A percentile compares a stretch with the other conserved stretches of the same genome.
Conservation (phyloP, 495 filamentous ascomycete species). For the Glonium stellatum region DNA sequence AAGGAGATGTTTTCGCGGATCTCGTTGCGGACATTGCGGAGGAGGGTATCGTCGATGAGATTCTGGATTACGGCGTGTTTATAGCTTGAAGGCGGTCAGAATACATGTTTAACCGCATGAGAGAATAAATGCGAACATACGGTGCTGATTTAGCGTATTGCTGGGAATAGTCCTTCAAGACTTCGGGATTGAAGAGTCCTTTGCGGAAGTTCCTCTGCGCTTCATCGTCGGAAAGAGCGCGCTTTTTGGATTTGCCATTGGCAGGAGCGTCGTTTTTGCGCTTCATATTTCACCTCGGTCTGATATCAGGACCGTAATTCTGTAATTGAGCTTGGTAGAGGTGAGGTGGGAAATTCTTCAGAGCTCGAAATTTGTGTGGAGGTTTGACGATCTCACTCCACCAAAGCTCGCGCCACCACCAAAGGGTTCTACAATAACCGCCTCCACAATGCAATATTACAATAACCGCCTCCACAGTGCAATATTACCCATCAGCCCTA, state of each 20-base stretch:
- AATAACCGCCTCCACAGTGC: too few relatives aligned
- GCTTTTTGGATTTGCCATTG: conserved; percentile 47
- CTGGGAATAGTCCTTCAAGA: conserved; percentile 20
- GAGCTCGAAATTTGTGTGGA: conserved; percentile 13
- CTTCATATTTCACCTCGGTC: conserved; percentile 40
- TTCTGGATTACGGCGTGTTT: conserved; percentile 81
- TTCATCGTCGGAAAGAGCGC: conserved; percentile 46
- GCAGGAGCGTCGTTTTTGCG: conserved; percentile 46
- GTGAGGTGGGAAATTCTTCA: conserved; percentile 1
- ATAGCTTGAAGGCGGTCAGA: conserved; percentile 46
- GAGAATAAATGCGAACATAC: conserved; percentile 7
- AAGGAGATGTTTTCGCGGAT: conserved; percentile 84
- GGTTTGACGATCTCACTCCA: conserved; percentile 4
- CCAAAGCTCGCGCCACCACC: conserved; percentile 2
- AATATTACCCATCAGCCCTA: too few relatives aligned
- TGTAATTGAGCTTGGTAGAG: conserved; percentile 1
- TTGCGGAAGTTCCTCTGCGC: conserved; percentile 54
- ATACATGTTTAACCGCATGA: not conserved
- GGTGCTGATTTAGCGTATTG: conserved; percentile 26
- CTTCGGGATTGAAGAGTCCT: conserved; percentile 21
- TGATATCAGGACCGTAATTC: not conserved
- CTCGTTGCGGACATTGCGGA: conserved; percentile 82
- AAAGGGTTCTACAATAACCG: not conserved
- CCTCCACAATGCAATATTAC: too few relatives aligned
- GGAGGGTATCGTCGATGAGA: conserved; percentile 68